Evolutionary conservation across 257 asterid genomes (phyloP).

Genomic region (Jacaranda copaia): DNA sequence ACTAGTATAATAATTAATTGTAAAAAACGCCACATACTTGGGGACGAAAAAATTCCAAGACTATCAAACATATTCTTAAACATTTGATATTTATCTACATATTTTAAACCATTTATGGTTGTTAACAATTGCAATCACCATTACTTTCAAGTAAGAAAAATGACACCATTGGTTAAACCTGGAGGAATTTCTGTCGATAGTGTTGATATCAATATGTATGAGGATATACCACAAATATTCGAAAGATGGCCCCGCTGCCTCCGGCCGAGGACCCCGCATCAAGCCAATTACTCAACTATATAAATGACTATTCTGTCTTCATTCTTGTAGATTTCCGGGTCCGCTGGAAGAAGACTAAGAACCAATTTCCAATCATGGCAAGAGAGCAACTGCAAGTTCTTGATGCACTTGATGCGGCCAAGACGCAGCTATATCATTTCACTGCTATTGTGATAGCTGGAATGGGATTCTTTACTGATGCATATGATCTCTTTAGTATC

Average conservation of each 20-base stretch:
- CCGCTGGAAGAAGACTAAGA: neutral
- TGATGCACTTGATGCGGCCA: conserved; percentile 48
- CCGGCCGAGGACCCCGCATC: neutral
- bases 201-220: neutral
- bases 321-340: neutral
- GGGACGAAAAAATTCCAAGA: neutral
- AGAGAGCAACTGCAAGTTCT: conserved; percentile 46
- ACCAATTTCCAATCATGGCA: conserved; percentile 25
- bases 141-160: neutral
- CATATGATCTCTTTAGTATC: conserved; percentile 49
- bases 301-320: neutral
- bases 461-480: conserved; percentile 55
- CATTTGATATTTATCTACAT: neutral
- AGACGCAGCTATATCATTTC: conserved; percentile 47
- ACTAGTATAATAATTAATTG: no score
- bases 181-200: neutral
- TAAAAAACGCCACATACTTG: neutral
- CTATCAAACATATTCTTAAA: neutral
- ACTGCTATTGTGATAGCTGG: conserved; percentile 55
- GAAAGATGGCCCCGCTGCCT: neutral
- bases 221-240: conserved; percentile 28
- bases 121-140: neutral
- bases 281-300: neutral
- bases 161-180: neutral
- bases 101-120: neutral